A percentile compares a stretch with the other conserved stretches of the same genome.
Conservation (phyloP, 2,329 filamentous ascomycete species). For the Harringtonia aguacate region DNA sequence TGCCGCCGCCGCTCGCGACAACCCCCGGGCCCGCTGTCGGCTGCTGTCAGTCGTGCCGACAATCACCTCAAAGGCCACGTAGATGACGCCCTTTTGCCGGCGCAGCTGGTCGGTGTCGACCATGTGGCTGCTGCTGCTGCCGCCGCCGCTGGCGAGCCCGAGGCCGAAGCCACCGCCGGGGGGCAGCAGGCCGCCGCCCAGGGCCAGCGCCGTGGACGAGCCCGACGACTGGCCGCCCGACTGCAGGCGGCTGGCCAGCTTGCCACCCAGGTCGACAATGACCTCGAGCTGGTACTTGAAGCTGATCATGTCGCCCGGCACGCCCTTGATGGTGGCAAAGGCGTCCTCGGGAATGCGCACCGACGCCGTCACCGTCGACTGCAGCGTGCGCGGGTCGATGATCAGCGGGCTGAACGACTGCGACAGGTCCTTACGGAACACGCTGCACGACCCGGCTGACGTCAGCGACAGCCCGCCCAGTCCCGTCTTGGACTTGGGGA, state of each 20-base stretch:
- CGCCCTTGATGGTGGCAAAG: slow-evolving; percentile 82
- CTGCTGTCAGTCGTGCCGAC: slow-evolving; percentile 77
- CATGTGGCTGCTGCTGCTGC: slow-evolving; percentile 36
- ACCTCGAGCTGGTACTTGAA: slow-evolving; percentile 94
- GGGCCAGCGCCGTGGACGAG: background rate
- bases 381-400: slow-evolving; percentile 69
- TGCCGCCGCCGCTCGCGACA: background rate
- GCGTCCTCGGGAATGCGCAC: slow-evolving; percentile 81
- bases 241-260: slow-evolving; percentile 63
- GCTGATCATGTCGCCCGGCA: slow-evolving; percentile 87
- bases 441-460: slow-evolving; percentile 74
- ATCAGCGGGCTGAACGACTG: slow-evolving; percentile 84
- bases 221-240: slow-evolving; percentile 30
- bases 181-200: no score
- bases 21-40: slow-evolving; percentile 29
- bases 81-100: slow-evolving; percentile 85
- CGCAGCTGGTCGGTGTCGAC: slow-evolving; percentile 80
- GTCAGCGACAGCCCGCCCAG: slow-evolving; percentile 78
- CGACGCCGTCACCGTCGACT: slow-evolving; percentile 69
- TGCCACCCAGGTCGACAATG: slow-evolving; percentile 83
- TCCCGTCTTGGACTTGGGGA: slow-evolving; percentile 77
- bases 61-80: slow-evolving; percentile 73
- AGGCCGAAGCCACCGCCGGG: background rate
- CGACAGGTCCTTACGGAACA: slow-evolving; percentile 91
- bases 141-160: slow-evolving; percentile 5